Percentiles rank a stretch among this genome's conserved stretches.
phyloP scores from a whole-genome alignment of 2,329 filamentous ascomycete genomes.

The Pseudogymnoascus sp. region DNA sequence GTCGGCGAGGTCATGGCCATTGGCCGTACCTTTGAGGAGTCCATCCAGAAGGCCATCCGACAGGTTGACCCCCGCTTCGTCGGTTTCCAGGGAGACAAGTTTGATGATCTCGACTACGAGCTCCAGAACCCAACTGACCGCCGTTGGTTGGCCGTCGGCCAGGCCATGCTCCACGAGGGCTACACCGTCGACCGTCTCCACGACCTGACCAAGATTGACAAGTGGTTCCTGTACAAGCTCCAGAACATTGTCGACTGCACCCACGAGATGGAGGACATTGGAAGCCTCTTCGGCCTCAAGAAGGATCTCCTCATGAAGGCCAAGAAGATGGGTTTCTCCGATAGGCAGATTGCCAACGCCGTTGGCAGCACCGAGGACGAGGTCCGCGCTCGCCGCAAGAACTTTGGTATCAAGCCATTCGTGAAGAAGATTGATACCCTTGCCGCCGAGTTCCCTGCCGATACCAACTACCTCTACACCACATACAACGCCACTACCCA shows the following conservation, averaged over 20 bases:
- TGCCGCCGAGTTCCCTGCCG: slow-evolving; percentile 89
- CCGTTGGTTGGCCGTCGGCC: slow-evolving; percentile 92
- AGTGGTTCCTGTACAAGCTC: slow-evolving; percentile 98
- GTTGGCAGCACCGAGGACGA: slow-evolving; percentile 83
- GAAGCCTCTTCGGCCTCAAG: slow-evolving; percentile 75
- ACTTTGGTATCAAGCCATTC: slow-evolving; percentile 86
- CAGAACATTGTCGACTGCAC: slow-evolving; percentile 94
- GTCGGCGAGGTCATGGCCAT: slow-evolving; percentile 99
- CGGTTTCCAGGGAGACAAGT: slow-evolving; percentile 92
- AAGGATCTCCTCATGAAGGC: slow-evolving; percentile 83
- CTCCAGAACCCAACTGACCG: slow-evolving; percentile 91
- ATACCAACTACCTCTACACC: slow-evolving; percentile 94
- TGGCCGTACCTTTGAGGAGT: slow-evolving; percentile 96
- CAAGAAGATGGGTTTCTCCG: slow-evolving; percentile 97
- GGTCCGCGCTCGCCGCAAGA: slow-evolving; percentile 75
- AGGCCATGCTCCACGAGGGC: slow-evolving; percentile 95
- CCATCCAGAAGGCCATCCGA: slow-evolving; percentile 96
- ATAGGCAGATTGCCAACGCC: slow-evolving; percentile 84
- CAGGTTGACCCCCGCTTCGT: slow-evolving; percentile 89
- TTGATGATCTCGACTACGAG: slow-evolving; percentile 84
- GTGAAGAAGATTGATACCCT: slow-evolving; percentile 99
- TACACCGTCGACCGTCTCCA: slow-evolving; percentile 90
- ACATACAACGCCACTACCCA: slow-evolving; percentile 95
- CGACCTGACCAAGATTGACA: slow-evolving; percentile 96
- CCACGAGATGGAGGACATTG: slow-evolving; percentile 74